A percentile compares a stretch with the other conserved stretches of the same genome.
These are phyloP conservation scores for Fusarium dlaminii DNA, from an alignment of 2,329 filamentous ascomycete genomes.

Conservation along the genomic window DNA sequence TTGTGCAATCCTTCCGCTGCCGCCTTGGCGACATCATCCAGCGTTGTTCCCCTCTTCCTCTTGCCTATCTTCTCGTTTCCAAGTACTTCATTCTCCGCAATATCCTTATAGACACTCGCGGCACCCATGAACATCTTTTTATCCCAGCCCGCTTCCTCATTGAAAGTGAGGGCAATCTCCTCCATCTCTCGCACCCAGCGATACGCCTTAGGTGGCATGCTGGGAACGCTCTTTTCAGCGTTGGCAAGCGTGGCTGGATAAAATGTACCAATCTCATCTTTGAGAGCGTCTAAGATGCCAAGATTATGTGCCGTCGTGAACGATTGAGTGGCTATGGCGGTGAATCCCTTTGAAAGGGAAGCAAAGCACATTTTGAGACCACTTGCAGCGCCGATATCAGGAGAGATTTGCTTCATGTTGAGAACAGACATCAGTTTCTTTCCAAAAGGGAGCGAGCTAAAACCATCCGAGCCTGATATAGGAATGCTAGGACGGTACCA, in stretches of 20 bases:
- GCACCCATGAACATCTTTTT: slow-evolving; percentile 66
- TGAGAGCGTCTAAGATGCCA: slow-evolving; percentile 68
- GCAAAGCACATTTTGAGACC: slow-evolving; percentile 75
- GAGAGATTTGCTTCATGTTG: slow-evolving; percentile 59
- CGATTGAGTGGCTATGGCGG: slow-evolving; percentile 74
- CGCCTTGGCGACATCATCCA: slow-evolving; percentile 64
- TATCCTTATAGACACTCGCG: slow-evolving; percentile 67
- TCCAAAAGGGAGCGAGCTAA: slow-evolving; percentile 54
- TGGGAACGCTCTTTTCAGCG: slow-evolving; percentile 62
- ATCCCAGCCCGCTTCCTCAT: slow-evolving; percentile 70
- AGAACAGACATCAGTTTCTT: slow-evolving; percentile 54
- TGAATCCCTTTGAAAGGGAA: slow-evolving; percentile 70
- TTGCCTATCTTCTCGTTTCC: slow-evolving; percentile 67
- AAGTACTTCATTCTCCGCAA: slow-evolving; percentile 70
- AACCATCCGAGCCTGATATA: slow-evolving; percentile 57
- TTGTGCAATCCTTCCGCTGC: slow-evolving; percentile 58
- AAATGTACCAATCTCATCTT: slow-evolving; percentile 61
- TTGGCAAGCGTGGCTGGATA: slow-evolving; percentile 57
- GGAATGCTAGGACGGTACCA: slow-evolving; percentile 57
- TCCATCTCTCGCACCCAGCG: slow-evolving; percentile 82
- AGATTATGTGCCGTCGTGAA: slow-evolving; percentile 74
- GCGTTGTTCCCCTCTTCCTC: slow-evolving; percentile 63
- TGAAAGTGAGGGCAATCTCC: slow-evolving; percentile 75
- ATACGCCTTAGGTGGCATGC: slow-evolving; percentile 79
- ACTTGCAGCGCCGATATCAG: slow-evolving; percentile 63